phyloP scores from a whole-genome alignment of 495 filamentous ascomycete species.

The Penicillium tannophilum region DNA sequence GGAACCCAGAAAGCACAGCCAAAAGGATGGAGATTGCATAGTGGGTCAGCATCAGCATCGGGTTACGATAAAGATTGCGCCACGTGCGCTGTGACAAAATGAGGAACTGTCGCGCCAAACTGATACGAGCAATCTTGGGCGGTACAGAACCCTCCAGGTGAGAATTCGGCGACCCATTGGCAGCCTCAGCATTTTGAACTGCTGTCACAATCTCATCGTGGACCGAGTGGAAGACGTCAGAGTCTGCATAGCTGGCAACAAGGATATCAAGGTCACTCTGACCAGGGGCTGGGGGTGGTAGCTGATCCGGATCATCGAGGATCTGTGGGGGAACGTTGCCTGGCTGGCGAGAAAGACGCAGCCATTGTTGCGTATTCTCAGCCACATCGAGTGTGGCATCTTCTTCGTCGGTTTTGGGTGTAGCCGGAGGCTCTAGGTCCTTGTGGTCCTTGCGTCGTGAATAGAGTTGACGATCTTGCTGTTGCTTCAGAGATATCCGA shows the following conservation, averaged over 20 bases:
- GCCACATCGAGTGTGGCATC: constrained; percentile 68
- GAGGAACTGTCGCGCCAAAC: constrained; percentile 76
- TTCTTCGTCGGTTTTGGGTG: constrained; percentile 67
- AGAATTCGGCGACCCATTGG: constrained; percentile 72
- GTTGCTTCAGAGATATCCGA: constrained; percentile 72
- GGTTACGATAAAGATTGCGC: constrained; percentile 97
- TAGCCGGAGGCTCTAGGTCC: constrained; percentile 53
- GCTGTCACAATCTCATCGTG: constrained; percentile 79
- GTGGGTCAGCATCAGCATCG: constrained; percentile 97
- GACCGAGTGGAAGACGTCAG: constrained; percentile 75
- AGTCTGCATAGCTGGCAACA: constrained; percentile 70
- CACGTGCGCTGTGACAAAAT: constrained; percentile 92
- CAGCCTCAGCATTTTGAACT: constrained; percentile 56
- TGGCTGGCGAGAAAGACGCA: constrained; percentile 68
- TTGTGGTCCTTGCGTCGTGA: constrained; percentile 74
- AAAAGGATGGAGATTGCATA: constrained; percentile 98
- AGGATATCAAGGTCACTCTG: constrained; percentile 83
- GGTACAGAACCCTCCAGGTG: constrained; percentile 49
- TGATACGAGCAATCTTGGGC: constrained; percentile 75
- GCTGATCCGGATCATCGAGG: constrained; percentile 72
- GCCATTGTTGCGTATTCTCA: constrained; percentile 63
- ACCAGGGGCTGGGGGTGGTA: constrained; percentile 65
- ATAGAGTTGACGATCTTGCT: constrained; percentile 88
- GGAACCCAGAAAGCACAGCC: constrained; percentile 88
- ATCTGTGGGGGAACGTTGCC: constrained; percentile 63